Base-by-base conservation (phyloP, 2,329 filamentous ascomycete species). In the Neonectria neomacrospora region DNA sequence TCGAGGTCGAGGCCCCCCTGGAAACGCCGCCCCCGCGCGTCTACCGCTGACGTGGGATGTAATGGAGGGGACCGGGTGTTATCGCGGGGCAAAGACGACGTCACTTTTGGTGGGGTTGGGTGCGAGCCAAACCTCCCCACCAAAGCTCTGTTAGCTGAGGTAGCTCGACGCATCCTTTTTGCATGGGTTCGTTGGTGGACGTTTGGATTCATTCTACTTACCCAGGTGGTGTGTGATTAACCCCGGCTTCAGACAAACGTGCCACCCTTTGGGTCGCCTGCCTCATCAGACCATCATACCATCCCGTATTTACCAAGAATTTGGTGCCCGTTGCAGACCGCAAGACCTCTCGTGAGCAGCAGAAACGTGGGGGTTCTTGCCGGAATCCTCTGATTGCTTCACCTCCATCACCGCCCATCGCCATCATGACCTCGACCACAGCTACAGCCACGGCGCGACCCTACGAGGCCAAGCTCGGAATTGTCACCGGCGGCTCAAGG, bases 401-500 rank as follows among this genome's bases (percentile, higher is more conserved):
- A 37, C 34, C 32, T 37, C 32, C 32, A 37, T 37, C 32, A 37
- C 32, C 32, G 32, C 32, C 45, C 14, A 28, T 14, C 23, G 16
- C 34, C 32, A 28, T 9, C 26, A 41, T 54, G 39, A 11, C 23
- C 26, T 58, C n/a, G 37, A 63, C 44, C 58, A 75, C 76, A 68
- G 55, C 67, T 22, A 45, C 59, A 22, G 16, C 57, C 47, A 39
- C 63, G 23, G 16, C 65, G 42, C 66, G 74, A 53, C 75, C 76
- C 5, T 75, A 77, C 62, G 71, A 74, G 11, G 68, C 68, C 23
- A 77, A 77, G 61, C 74, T 77, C 30, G 76, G 75, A 16, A 75
- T 77, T 54, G 69, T 77, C 16, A 77, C 76, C 5, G 76, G 76
- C 28, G 76, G 75, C 26, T 77, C 76, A 55, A 67, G 76, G 74